These are phyloP conservation scores for Delphinella strobiligena DNA, from an alignment of 2,329 filamentous ascomycete genomes.

Conservation along the genomic window DNA sequence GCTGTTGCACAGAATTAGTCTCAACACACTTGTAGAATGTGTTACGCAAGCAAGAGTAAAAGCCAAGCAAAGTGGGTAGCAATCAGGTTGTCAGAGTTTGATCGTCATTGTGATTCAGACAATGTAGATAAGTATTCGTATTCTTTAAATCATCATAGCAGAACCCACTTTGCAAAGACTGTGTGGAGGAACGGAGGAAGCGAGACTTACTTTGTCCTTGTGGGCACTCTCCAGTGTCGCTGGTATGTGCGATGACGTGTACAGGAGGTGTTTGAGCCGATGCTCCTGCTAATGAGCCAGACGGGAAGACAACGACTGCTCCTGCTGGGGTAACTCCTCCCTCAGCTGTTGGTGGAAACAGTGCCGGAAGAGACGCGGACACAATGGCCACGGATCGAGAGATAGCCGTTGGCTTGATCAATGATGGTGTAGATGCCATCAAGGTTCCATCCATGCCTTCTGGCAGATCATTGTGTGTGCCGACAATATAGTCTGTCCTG, in stretches of 20 bases:
- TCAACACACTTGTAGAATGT: slow-evolving; percentile 12
- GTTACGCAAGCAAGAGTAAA: slow-evolving; percentile 10
- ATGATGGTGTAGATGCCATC: neutral
- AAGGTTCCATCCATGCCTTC: neutral
- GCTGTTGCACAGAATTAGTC: slow-evolving; percentile 29
- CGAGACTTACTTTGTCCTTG: slow-evolving; percentile 70
- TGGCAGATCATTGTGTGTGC: slow-evolving; percentile 16
- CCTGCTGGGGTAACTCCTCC: slow-evolving; percentile 65
- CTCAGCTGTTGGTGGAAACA: slow-evolving; percentile 64
- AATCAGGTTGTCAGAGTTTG: slow-evolving; percentile 82
- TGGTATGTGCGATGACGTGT: slow-evolving; percentile 63
- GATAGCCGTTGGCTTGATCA: slow-evolving; percentile 2
- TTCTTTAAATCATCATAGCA: slow-evolving; percentile 66
- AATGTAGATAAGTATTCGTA: slow-evolving; percentile 99
- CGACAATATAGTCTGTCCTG: slow-evolving; percentile 19
- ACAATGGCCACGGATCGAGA: slow-evolving; percentile 48
- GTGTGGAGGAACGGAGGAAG: slow-evolving; percentile 10
- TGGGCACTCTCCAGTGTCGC: slow-evolving; percentile 87
- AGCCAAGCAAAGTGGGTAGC: slow-evolving; percentile 23
- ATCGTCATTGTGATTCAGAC: slow-evolving; percentile 92
- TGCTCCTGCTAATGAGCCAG: slow-evolving; percentile 31
- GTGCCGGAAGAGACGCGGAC: slow-evolving; percentile 46
- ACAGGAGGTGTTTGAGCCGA: slow-evolving; percentile 32
- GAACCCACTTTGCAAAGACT: slow-evolving; percentile 22
- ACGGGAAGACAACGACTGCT: slow-evolving; percentile 55